Evolutionary conservation across 257 asterid species (phyloP), one percentile per base, ranked within the genome.

Genomic region (Plantago major): DNA sequence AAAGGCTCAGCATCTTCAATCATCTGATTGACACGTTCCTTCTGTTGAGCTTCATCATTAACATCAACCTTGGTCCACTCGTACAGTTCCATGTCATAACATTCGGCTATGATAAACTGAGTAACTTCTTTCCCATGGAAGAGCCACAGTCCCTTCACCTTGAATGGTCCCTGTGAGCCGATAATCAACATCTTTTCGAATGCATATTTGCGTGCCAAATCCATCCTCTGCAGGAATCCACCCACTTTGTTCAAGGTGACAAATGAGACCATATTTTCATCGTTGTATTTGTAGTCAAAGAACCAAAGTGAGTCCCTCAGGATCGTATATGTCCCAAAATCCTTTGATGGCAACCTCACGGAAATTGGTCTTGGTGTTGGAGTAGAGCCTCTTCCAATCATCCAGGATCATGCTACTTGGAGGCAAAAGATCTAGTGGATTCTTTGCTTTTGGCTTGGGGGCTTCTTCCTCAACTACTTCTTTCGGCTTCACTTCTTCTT

Each of bases 311-410:
- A 92, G 80, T 58, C 97, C 99, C 71, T 92, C 99, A 0, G 95
- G 95, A 55, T 92, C 99, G 45, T 79, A 92, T 97, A 92, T 92
- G 63, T 92, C 97, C 99, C 97, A 92, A 48, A 92, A 92, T 30
- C 99, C 99, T 74, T 82, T 86, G 64, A 92, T 58, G 14, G 98
- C 98, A 17, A 92, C 95, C 80, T 88, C 98, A 48, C 95, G 97
- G 79, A 92, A 92, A 74, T 92, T 89, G 66, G 86, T 68, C 74
- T 92, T 92, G 15, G 98, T 92, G 82, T 92, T 92, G 3, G 98
- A 92, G 82, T 92, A 92, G 26, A 92, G 95, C 82, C 97, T 86
- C 76, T 92, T 92, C 98, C 98, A 92, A 0, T 92, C 98, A 75
- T 92, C 98, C 0, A 92, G 81, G 55, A 92, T 48, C 98, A 92